Conservation (phyloP, 768 basidiomycete genomes). For the Mycena vulgaris region DNA sequence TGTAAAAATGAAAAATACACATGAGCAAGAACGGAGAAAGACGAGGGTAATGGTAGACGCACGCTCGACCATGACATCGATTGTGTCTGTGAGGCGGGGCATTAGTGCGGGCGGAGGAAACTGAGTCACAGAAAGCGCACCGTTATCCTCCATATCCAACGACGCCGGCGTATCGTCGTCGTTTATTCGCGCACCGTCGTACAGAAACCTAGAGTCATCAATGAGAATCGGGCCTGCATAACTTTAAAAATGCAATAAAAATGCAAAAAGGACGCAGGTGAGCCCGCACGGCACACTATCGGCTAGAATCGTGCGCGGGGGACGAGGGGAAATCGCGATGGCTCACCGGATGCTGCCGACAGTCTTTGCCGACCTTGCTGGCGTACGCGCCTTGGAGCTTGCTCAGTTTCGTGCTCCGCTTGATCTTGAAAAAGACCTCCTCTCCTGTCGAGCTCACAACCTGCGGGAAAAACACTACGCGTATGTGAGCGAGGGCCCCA, state of each 20-base stretch:
- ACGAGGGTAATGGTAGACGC: constrained; percentile 52
- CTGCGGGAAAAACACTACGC: constrained; percentile 54
- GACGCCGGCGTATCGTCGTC: constrained; percentile 91
- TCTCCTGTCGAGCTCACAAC: constrained; percentile 84
- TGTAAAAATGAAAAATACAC: constrained; percentile 40
- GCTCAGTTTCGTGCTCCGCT: constrained; percentile 91
- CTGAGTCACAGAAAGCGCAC: constrained; percentile 56
- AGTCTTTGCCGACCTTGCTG: constrained; percentile 92
- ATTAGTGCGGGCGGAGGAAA: constrained; percentile 30
- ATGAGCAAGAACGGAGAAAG: neutral
- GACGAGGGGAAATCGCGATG: constrained; percentile 1
- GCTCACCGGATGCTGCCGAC: constrained; percentile 89
- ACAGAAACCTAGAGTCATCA: constrained; percentile 78
- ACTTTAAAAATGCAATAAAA: constrained; percentile 12
- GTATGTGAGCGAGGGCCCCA: neutral
- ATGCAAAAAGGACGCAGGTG: neutral
- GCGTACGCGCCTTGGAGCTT: constrained; percentile 96
- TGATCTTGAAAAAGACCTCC: constrained; percentile 98
- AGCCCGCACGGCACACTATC: constrained; percentile 11
- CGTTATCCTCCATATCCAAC: constrained; percentile 92
- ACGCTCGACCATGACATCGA: constrained; percentile 99
- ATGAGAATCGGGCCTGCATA: constrained; percentile 15
- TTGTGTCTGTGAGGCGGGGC: constrained; percentile 72
- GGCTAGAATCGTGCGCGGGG: constrained; percentile 4
- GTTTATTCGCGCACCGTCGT: constrained; percentile 88